Conservation (phyloP, 768 basidiomycete species). For the Mycena vulgaris region DNA sequence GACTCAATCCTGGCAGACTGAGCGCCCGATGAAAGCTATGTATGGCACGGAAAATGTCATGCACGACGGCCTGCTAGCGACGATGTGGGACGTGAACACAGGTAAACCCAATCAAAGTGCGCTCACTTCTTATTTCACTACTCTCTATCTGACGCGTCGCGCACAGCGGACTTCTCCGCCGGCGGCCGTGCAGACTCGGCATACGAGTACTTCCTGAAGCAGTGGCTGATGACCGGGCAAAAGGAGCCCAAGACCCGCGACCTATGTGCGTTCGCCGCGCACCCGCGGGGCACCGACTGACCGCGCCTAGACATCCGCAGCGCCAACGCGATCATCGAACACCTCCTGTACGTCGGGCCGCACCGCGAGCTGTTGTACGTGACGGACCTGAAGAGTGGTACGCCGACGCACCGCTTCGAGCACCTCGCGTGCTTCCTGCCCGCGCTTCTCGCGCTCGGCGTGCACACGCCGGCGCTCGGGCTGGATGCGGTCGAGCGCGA, state of each 20-base stretch:
- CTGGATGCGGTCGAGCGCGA: constrained; percentile 43
- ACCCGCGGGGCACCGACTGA: constrained; percentile 49
- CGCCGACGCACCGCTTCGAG: constrained; percentile 64
- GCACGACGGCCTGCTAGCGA: constrained; percentile 34
- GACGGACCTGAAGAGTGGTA: constrained; percentile 57
- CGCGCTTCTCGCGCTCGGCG: constrained; percentile 73
- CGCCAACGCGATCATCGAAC: constrained; percentile 64
- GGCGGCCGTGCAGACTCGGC: constrained; percentile 76
- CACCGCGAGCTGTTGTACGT: constrained; percentile 71
- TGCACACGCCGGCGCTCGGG: constrained; percentile 52
- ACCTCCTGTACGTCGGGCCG: constrained; percentile 69
- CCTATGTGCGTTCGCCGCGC: constrained; percentile 66
- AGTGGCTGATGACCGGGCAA: constrained; percentile 71
- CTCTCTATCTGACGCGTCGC: background rate
- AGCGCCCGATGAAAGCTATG: constrained; percentile 47
- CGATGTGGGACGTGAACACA: constrained; percentile 31
- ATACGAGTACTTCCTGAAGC: constrained; percentile 81
- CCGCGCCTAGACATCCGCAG: constrained; percentile 62
- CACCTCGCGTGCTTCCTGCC: constrained; percentile 79
- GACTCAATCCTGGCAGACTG: constrained; percentile 34
- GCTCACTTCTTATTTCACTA: background rate
- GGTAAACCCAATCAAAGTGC: constrained; percentile 23
- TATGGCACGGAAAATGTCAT: constrained; percentile 41
- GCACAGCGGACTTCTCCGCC: constrained; percentile 60
- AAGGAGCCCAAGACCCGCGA: constrained; percentile 67